These are phyloP conservation scores for Fusarium falciforme DNA, from an alignment of 2,329 filamentous ascomycete genomes.

Conservation along the genomic window DNA sequence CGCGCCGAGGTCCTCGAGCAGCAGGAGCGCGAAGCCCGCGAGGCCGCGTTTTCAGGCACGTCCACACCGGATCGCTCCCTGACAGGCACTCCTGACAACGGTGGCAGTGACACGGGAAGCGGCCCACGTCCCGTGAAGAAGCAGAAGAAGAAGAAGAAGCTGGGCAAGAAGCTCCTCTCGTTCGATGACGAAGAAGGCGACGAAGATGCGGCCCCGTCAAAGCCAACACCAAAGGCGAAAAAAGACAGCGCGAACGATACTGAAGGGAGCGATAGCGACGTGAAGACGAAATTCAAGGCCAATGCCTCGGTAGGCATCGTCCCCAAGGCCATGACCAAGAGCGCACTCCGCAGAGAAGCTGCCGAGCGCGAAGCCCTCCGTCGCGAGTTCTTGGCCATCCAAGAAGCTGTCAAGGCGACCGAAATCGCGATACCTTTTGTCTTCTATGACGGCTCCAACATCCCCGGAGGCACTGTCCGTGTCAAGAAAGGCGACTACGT, in stretches of 20 bases:
- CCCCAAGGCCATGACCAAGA: constrained; percentile 77
- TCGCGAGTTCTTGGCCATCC: constrained; percentile 83
- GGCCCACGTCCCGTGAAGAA: constrained; percentile 40
- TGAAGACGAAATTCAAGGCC: constrained; percentile 64
- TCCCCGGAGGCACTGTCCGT: constrained; percentile 83
- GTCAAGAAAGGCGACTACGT: constrained; percentile 94
- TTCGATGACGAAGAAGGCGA: constrained; percentile 79
- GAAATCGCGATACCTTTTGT: constrained; percentile 95
- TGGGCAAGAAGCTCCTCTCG: constrained; percentile 63
- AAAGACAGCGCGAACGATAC: constrained; percentile 51
- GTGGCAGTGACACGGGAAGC: constrained; percentile 49
- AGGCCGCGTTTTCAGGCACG: constrained; percentile 61
- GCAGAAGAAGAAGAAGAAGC: constrained; percentile 60
- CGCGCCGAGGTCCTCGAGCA: constrained; percentile 94
- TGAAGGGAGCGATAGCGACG: constrained; percentile 38
- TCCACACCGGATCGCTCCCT: constrained; percentile 63
- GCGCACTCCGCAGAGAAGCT: constrained; percentile 82
- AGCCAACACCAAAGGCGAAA: constrained; percentile 46
- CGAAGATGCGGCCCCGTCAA: constrained; percentile 56
- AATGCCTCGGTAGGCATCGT: constrained; percentile 71
- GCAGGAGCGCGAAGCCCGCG: constrained; percentile 84
- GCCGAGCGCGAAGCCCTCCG: constrained; percentile 81
- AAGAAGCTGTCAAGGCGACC: constrained; percentile 87
- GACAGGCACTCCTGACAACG: constrained; percentile 60
- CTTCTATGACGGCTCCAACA: constrained; percentile 95